A percentile compares a stretch with the other conserved stretches of the same genome.
Conservation (phyloP, 768 basidiomycete genomes). For the Termitomyces sp. region DNA sequence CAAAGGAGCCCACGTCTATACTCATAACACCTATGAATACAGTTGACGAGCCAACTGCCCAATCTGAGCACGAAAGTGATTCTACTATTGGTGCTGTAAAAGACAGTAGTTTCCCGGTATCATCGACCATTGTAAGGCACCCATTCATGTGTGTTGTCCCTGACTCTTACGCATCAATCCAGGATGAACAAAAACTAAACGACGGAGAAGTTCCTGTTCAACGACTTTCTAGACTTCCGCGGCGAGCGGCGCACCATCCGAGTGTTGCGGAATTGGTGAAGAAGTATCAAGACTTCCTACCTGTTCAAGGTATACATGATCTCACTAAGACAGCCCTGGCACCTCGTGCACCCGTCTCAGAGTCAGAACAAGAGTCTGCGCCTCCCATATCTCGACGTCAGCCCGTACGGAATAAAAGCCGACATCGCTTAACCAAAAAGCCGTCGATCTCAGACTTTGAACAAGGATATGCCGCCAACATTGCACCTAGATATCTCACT, state of each 20-base stretch:
- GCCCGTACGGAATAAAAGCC: conserved; percentile 39
- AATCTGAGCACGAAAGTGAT: conserved; percentile 73
- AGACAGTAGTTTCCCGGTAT: conserved; percentile 21
- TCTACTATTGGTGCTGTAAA: conserved; percentile 70
- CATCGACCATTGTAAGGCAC: conserved; percentile 20
- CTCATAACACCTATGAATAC: conserved; percentile 1
- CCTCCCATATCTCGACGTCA: conserved; percentile 30
- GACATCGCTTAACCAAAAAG: conserved; percentile 48
- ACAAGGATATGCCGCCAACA: conserved; percentile 88
- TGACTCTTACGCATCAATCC: background rate
- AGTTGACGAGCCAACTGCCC: conserved; percentile 17
- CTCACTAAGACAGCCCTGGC: conserved; percentile 65
- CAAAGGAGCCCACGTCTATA: conserved; percentile 3
- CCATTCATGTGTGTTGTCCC: background rate
- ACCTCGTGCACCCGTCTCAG: conserved; percentile 57
- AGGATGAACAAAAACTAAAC: conserved; percentile 16
- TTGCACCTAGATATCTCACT: conserved; percentile 71
- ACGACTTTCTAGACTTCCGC: conserved; percentile 56
- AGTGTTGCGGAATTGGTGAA: conserved; percentile 84
- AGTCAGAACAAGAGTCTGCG: conserved; percentile 73
- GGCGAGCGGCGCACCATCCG: conserved; percentile 47
- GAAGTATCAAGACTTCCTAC: conserved; percentile 74
- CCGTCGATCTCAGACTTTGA: conserved; percentile 82
- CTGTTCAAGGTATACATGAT: conserved; percentile 66
- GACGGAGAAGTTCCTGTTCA: conserved; percentile 22